A percentile compares a stretch with the other conserved stretches of the same genome.
These are phyloP conservation scores for Nicotiana otophora DNA, from an alignment of 257 asterid genomes.

Conservation along the genomic window DNA sequence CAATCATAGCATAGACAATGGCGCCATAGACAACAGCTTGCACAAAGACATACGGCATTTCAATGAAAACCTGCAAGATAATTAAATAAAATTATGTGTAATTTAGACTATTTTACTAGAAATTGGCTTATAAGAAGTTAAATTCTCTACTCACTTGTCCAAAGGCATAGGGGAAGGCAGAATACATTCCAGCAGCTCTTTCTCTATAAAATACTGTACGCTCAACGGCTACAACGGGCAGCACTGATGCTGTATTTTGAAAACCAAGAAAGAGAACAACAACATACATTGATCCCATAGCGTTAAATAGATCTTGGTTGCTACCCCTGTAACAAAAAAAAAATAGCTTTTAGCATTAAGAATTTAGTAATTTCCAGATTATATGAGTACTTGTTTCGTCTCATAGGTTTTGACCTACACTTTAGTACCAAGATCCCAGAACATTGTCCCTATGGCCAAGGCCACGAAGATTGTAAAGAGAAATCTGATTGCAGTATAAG, in stretches of 20 bases:
- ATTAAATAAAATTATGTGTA: not conserved
- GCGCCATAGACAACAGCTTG: slow-evolving; percentile 49
- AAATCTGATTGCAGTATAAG: slow-evolving; percentile 64
- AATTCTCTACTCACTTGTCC: slow-evolving; percentile 36
- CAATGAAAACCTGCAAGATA: slow-evolving; percentile 45
- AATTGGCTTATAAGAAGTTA: not conserved
- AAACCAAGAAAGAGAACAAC: slow-evolving; percentile 51
- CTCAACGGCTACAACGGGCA: slow-evolving; percentile 71
- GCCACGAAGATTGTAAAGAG: slow-evolving; percentile 54
- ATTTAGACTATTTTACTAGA: not conserved
- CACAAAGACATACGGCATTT: slow-evolving; percentile 47
- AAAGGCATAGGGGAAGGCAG: slow-evolving; percentile 76
- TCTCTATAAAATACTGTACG: slow-evolving; percentile 74
- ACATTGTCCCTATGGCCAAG: slow-evolving; percentile 63
- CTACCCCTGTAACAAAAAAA: not conserved
- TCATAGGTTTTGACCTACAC: slow-evolving; percentile 28
- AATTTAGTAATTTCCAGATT: not conserved
- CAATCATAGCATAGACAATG: slow-evolving; percentile 62
- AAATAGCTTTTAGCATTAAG: slow-evolving; percentile 2
- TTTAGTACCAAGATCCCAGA: slow-evolving; percentile 64
- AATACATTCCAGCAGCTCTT: slow-evolving; percentile 80
- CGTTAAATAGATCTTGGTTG: slow-evolving; percentile 61
- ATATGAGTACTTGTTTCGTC: not conserved
- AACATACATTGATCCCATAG: slow-evolving; percentile 70
- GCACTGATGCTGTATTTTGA: slow-evolving; percentile 57